phyloP scores from a whole-genome alignment of 306 rosid genomes.

The Hippophae gyantsensis region DNA sequence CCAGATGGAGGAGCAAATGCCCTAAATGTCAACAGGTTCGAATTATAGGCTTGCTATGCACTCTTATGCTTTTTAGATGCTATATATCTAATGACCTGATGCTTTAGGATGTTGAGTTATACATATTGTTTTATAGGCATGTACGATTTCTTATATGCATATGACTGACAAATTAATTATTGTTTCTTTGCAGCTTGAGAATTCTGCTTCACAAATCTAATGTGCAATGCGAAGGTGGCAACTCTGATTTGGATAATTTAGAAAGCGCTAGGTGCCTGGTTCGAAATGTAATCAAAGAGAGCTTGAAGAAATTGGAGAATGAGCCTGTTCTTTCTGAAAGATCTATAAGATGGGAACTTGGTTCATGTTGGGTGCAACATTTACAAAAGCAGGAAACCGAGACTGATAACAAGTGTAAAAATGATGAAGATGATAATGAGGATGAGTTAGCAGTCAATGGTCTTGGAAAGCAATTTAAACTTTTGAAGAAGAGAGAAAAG shows the following conservation, averaged over 20 bases:
- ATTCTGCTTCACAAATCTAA: slow-evolving; percentile 52
- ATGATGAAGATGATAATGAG: slow-evolving; percentile 25
- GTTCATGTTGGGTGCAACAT: slow-evolving; percentile 94
- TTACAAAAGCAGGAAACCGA: slow-evolving; percentile 62
- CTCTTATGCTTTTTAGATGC: not conserved
- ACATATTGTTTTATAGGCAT: not conserved
- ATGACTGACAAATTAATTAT: slow-evolving; percentile 5
- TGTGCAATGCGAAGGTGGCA: slow-evolving; percentile 32
- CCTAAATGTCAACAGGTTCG: slow-evolving; percentile 82
- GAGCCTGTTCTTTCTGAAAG: slow-evolving; percentile 34
- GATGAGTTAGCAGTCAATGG: slow-evolving; percentile 64
- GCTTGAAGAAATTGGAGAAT: slow-evolving; percentile 41
- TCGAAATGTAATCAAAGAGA: slow-evolving; percentile 46
- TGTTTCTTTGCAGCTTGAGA: slow-evolving; percentile 59
- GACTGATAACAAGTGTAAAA: slow-evolving; percentile 27
- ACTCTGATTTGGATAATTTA: slow-evolving; percentile 34
- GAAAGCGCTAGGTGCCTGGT: slow-evolving; percentile 41
- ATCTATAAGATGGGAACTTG: slow-evolving; percentile 88
- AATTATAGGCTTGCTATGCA: slow-evolving; percentile 10
- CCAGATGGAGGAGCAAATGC: slow-evolving; percentile 92
- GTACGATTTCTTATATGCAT: no score
- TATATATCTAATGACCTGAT: not conserved
- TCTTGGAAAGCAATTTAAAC: slow-evolving; percentile 79
- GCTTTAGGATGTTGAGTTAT: not conserved
- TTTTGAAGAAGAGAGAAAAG: slow-evolving; percentile 75